Base-by-base conservation (phyloP, 2,329 filamentous ascomycete species). In the Fusarium sp. region DNA sequence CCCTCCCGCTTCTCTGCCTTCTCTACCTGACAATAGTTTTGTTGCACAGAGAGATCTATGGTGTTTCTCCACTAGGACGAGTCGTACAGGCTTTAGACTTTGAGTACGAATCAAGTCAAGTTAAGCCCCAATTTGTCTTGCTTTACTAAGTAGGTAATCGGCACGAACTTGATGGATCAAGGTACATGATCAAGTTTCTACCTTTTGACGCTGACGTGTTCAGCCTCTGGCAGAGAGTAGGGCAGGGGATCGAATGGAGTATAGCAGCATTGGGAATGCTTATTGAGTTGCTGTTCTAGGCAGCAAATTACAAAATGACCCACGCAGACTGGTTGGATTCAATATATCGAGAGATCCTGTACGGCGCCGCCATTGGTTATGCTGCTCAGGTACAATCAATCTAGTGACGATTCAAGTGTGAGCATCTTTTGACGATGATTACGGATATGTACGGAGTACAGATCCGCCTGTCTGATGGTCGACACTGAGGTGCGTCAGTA, bases 101-200 rank as follows among this genome's bases (percentile, higher is more conserved):
- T 43, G 25, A 41, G 39, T 48, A 50, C 58, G 20, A 47, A 60
- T 53, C 25, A 52, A 39, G 45, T 31, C 40, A 39, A 27, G 29
- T 20, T n/a, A 41, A 46, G n/a, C 33, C 43, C 33, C 42, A 37
- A 67, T 51, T n/a, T 61, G 50, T 53, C 45, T 66, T 66, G 47
- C n/a, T 61, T 51, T 55, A 68, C 64, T 39, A 40, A 50, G 41
- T 65, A 36, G 50, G 54, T 37, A 66, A 68, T 61, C 29, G 48
- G 35, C 48, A 61, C 59, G 60, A 65, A 54, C n/a, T 27, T 25
- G 21, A 45, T 51, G 33, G 42, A 18, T 18, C n/a, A 18, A 35
- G 23, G 21, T 37, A 42, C 13, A 23, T 20, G 18, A 10, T 18
- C 46, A 15, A 49, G 35, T 27, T 43, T 36, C 49, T 8, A 29